Base-by-base conservation (phyloP, 1,284 basidiomycete genomes). In the Leucoagaricus sp. region DNA sequence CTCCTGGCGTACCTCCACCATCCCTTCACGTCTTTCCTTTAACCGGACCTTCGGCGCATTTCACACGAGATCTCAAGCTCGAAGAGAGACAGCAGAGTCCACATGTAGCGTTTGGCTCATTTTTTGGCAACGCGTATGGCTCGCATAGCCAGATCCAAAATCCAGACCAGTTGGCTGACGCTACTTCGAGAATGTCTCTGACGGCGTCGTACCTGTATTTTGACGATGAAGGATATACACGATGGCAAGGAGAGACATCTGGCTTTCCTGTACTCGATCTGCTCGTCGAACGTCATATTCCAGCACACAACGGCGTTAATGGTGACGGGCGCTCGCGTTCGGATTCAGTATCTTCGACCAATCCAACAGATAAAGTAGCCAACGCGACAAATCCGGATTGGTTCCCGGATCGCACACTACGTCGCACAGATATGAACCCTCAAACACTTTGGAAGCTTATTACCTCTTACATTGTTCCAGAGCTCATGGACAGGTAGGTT, bases 181-280 rank as follows among this genome's bases (percentile, higher is more conserved):
- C 87, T 34, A 74, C 79, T 0, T 75, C 85, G 4, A 79, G 82
- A 19, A 79, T 84, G 69, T 83, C 85, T 0, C 69, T 90, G 34
- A 81, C 85, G 0, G 86, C 87, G 0, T 89, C 87, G 0, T 92
- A 92, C 67, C 78, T 92, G 19, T 92, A 92, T 66, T 84, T 90
- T 57, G 89, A 92, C 61, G 89, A 92, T 65, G 89, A 91, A 67
- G 89, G 89, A 0, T 88, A 86, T 66, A 89, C 90, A 0, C 76
- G 90, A 56, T 93, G 90, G 90, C 90, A 93, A 74, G 93, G 93
- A 31, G 92, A 94, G 65, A 92, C 92, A 0, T 95, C 93, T 2
- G 93, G 93, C 13, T 80, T 95, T 2, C 93, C 93, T 1, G 80
- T 95, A 12, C 81, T 95, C 28, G 91, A 94, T 66, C 73, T 93